phyloP scores from a whole-genome alignment of 2,329 filamentous ascomycete species.

The Penicillium digitatum region DNA sequence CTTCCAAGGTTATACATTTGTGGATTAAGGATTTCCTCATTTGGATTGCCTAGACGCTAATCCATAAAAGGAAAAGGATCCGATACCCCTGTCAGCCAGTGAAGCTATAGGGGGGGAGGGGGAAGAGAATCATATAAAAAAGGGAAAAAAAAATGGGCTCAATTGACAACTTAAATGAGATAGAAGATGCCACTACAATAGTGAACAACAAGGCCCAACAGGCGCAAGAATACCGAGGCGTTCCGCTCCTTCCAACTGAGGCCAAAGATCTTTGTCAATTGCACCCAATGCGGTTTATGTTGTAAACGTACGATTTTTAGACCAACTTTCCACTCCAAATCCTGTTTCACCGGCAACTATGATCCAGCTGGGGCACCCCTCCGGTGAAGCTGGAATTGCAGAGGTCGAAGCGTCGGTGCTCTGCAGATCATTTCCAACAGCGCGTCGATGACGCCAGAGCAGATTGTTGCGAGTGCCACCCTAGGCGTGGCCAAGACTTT shows the following conservation, averaged over 20 bases:
- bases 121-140: background rate
- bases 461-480: slow-evolving; percentile 64
- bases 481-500: slow-evolving; percentile 71
- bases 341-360: slow-evolving; percentile 83
- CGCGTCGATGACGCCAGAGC: slow-evolving; percentile 81
- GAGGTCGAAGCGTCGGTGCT: slow-evolving; percentile 65
- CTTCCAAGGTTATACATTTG: too few relatives aligned
- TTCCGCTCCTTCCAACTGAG: slow-evolving; percentile 66
- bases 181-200: slow-evolving; percentile 70
- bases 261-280: slow-evolving; percentile 81
- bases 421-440: slow-evolving; percentile 84
- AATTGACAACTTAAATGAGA: slow-evolving; percentile 84
- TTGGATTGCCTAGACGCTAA: background rate
- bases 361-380: slow-evolving; percentile 76
- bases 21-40: background rate
- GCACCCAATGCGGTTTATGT: slow-evolving; percentile 69
- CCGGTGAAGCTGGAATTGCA: slow-evolving; percentile 79
- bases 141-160: too few relatives aligned
- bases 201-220: slow-evolving; percentile 69
- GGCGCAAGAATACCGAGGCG: slow-evolving; percentile 11
- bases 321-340: slow-evolving; percentile 68
- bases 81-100: background rate
- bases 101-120: too few relatives aligned
- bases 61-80: background rate
- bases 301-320: slow-evolving; percentile 66